Base-by-base conservation (phyloP, 192 early-diverging fungal genomes). In the Gamsiella multidivaricata region DNA sequence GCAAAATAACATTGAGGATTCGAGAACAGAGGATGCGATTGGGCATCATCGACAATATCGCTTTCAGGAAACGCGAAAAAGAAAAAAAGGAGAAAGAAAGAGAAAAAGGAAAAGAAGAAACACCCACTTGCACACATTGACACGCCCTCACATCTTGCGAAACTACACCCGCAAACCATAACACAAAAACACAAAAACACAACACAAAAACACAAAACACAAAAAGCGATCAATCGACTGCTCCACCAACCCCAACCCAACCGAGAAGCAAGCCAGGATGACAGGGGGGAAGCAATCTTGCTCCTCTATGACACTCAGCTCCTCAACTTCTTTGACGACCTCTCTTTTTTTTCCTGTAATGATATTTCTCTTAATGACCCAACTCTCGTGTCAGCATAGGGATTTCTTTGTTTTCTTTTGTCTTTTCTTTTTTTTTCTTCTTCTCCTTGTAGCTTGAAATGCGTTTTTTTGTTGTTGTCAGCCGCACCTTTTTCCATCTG, bases 81-180 rank as follows among this genome's bases (percentile, higher is more conserved):
- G 10, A n/a, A 42, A 5, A 26, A 33, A 32, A 54, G 5, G 22
- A 9, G 17, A 54, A 22, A 26, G 56, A 43, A n/a, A 47, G 46
- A 20, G 12, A 15, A 41, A 41, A 15, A 15, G 41, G 18, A 18
- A 3, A 42, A 11, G 18, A 18, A 42, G 12, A 42, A 18, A 18
- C 11, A n/a, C n/a, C n/a, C n/a, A 39, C 37, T 39, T 39, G 37
- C n/a, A 18, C n/a, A 46, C 5, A 46, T 5, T 5, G n/a, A 18
- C 45, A 46, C 45, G 45, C 45, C 45, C 6, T 5, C 45, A 46
- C 45, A 39, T 18, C n/a, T 9, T 11, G 54, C 54, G 39, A 23
- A 57, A 57, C 54, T 57, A 57, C 54, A 57, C 54, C 32, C 32
- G 53, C 53, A 33, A 5, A 41, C 45, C 5, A 18, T 18, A 46